A percentile compares a stretch with the other conserved stretches of the same genome.
Conservation (phyloP, 192 early-diverging fungal species). For the Borealophlyctis nickersoniae region DNA sequence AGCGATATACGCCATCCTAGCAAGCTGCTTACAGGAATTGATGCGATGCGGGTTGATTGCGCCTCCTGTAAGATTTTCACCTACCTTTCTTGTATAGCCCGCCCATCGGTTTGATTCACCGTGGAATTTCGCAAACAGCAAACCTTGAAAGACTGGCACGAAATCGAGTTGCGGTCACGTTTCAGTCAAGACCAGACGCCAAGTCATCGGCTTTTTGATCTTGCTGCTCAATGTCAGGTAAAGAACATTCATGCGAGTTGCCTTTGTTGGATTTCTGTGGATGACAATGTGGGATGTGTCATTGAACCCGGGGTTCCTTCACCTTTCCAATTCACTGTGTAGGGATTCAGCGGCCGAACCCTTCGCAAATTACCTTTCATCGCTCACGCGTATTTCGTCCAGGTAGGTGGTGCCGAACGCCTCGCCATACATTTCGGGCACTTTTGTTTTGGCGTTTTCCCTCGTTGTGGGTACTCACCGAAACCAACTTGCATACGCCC, state of each 20-base stretch:
- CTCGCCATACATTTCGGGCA: background rate
- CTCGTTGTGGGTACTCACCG: background rate
- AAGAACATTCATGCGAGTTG: background rate
- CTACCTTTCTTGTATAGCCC: background rate
- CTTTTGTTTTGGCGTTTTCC: background rate
- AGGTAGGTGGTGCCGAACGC: slow-evolving; percentile 24
- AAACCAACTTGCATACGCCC: no score
- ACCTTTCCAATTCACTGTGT: background rate
- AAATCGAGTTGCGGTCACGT: slow-evolving; percentile 28
- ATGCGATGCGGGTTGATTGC: slow-evolving; percentile 42
- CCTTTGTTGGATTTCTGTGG: no score
- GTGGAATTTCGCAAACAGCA: slow-evolving; percentile 4
- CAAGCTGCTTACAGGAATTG: slow-evolving; percentile 52
- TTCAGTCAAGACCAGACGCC: slow-evolving; percentile 4
- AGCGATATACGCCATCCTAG: slow-evolving; percentile 58
- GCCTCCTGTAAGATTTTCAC: slow-evolving; percentile 5
- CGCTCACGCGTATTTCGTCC: slow-evolving; percentile 47
- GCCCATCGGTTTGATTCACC: background rate
- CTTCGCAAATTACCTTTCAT: slow-evolving; percentile 58
- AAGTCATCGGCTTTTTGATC: slow-evolving; percentile 33
- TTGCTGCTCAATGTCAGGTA: slow-evolving; percentile 39
- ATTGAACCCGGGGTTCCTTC: no score
- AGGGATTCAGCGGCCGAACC: slow-evolving; percentile 46
- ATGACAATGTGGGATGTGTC: no score
- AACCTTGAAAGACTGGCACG: slow-evolving; percentile 41